A percentile compares a stretch with the other conserved stretches of the same genome.
These are phyloP conservation scores for Bipolaris gigantea DNA, from an alignment of 2,329 filamentous ascomycete species.

Conservation along the genomic window DNA sequence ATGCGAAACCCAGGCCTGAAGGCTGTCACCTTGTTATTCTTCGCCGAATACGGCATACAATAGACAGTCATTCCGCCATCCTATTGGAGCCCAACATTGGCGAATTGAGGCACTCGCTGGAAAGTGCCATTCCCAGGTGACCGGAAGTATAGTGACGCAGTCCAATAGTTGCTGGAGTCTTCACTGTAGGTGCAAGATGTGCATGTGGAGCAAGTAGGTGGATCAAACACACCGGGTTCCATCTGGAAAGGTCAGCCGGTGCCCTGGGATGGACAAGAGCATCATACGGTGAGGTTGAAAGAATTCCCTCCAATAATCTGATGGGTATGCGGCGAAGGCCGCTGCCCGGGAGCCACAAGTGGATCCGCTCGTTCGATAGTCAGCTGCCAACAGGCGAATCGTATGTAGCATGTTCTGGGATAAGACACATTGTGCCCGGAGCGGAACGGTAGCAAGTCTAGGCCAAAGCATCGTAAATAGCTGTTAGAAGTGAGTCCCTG, in stretches of 20 bases:
- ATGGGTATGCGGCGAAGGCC: slow-evolving; percentile 36
- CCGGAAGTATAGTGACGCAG: slow-evolving; percentile 36
- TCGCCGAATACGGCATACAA: slow-evolving; percentile 72
- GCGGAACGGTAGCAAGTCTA: slow-evolving; percentile 23
- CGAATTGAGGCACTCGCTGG: slow-evolving; percentile 36
- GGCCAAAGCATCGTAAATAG: slow-evolving; percentile 27
- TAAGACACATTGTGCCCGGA: slow-evolving; percentile 28
- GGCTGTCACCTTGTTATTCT: slow-evolving; percentile 47
- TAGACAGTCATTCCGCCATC: slow-evolving; percentile 55
- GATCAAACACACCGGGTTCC: slow-evolving; percentile 32
- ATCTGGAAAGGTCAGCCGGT: slow-evolving; percentile 24
- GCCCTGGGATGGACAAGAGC: not conserved
- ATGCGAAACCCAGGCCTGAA: slow-evolving; percentile 33
- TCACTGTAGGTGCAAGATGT: slow-evolving; percentile 37
- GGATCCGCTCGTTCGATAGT: slow-evolving; percentile 58
- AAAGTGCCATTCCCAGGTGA: slow-evolving; percentile 40
- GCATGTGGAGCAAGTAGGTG: slow-evolving; percentile 29
- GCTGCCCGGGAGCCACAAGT: slow-evolving; percentile 33
- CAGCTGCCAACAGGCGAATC: slow-evolving; percentile 40
- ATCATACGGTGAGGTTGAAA: slow-evolving; percentile 37
- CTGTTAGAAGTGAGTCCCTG: not conserved
- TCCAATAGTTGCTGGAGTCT: slow-evolving; percentile 40
- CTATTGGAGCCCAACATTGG: slow-evolving; percentile 36
- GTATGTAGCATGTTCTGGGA: slow-evolving; percentile 41
- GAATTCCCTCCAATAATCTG: slow-evolving; percentile 40